Percentiles rank a stretch among this genome's conserved stretches.
These are phyloP conservation scores for Solanum chilense DNA, from an alignment of 257 asterid genomes.

Conservation along the genomic window DNA sequence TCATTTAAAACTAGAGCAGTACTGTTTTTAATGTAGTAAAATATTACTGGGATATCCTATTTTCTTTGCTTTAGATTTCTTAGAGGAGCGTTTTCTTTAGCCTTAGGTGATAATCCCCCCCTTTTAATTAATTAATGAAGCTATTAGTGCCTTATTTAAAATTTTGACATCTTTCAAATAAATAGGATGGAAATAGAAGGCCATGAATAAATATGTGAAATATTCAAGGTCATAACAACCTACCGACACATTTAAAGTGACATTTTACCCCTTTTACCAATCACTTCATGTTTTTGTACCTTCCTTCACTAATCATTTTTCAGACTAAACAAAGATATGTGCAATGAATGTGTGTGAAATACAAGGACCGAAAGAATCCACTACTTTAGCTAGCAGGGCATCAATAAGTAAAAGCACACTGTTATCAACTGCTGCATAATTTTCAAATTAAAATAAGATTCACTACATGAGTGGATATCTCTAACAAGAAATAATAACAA, in stretches of 20 bases:
- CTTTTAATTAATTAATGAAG: background rate
- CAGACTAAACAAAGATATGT: background rate
- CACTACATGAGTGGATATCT: background rate
- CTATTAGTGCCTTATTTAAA: background rate
- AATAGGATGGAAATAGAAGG: background rate
- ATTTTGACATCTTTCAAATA: background rate
- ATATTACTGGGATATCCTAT: background rate
- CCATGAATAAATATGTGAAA: background rate
- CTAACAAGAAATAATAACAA: background rate
- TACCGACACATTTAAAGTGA: background rate
- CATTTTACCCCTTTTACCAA: background rate
- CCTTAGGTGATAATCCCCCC: background rate
- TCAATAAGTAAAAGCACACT: background rate
- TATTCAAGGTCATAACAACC: background rate
- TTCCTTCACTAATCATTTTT: background rate
- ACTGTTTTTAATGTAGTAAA: background rate
- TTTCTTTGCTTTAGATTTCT: background rate
- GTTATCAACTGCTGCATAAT: background rate
- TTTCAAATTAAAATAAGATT: background rate
- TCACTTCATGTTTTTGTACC: background rate
- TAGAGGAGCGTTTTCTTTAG: background rate
- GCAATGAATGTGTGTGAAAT: background rate
- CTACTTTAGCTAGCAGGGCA: background rate
- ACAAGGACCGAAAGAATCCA: background rate
- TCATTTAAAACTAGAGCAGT: background rate